Percentiles rank a stretch among this genome's conserved stretches.
These are phyloP conservation scores for Osmozyma mogii DNA, from an alignment of 805 yeast species.

Conservation along the genomic window DNA sequence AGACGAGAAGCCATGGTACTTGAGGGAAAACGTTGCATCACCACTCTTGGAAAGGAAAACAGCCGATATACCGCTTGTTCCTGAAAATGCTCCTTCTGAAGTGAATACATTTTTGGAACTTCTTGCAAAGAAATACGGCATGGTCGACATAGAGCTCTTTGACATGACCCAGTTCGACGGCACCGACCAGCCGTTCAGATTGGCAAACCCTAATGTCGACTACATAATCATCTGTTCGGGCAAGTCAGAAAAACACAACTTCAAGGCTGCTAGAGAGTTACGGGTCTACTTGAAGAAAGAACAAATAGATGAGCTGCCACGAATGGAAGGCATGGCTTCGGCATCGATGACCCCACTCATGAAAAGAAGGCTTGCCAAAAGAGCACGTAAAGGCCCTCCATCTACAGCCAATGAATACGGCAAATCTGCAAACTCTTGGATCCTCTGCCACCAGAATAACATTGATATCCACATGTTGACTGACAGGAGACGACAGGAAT, in stretches of 20 bases:
- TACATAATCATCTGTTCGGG: constrained; percentile 62
- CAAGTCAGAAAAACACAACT: constrained; percentile 66
- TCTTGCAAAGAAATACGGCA: constrained; percentile 55
- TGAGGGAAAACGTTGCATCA: constrained; percentile 32
- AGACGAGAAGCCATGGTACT: constrained; percentile 48
- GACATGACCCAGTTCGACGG: constrained; percentile 44
- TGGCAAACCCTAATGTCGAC: constrained; percentile 20
- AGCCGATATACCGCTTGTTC: constrained; percentile 47
- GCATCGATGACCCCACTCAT: constrained; percentile 37
- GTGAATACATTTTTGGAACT: constrained; percentile 38
- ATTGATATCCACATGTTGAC: constrained; percentile 71
- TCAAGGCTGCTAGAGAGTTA: constrained; percentile 58
- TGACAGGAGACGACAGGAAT: constrained; percentile 52
- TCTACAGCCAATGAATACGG: constrained; percentile 53
- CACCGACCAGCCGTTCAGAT: constrained; percentile 20
- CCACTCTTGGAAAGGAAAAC: constrained; percentile 17
- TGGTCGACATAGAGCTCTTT: constrained; percentile 52
- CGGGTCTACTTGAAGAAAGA: constrained; percentile 48
- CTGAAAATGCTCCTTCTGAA: constrained; percentile 48
- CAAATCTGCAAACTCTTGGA: constrained; percentile 65
- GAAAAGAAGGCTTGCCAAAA: constrained; percentile 36
- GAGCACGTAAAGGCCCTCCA: constrained; percentile 46
- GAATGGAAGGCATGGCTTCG: constrained; percentile 66
- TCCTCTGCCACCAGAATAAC: constrained; percentile 67
- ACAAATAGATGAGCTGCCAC: constrained; percentile 32